Evolutionary conservation across 169 alveolate genomes (phyloP).

Genomic region (Perkinsus marinus): DNA sequence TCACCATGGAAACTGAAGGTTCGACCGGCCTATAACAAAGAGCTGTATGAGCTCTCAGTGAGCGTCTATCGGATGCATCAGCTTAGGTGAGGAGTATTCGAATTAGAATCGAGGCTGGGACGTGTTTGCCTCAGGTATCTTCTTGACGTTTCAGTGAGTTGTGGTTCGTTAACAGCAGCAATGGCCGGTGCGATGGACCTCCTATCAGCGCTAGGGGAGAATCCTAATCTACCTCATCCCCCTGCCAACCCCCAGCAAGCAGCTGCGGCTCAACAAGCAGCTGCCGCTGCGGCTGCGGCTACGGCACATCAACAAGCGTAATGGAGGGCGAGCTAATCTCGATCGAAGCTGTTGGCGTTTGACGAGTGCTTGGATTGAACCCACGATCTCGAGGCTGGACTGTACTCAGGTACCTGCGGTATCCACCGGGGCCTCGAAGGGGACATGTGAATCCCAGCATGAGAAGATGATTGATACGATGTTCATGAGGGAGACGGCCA

Average conservation of each 20-base stretch:
- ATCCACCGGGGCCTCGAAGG: neutral
- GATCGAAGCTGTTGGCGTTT: too few relatives aligned
- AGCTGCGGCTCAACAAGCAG: neutral
- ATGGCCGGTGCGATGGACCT: neutral
- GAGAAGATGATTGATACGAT: neutral
- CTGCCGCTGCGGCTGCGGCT: neutral
- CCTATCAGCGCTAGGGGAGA: neutral
- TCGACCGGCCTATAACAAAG: neutral
- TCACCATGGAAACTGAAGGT: neutral
- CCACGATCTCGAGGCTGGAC: neutral
- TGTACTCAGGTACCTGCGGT: neutral
- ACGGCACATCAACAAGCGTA: neutral
- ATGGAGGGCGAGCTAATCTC: neutral
- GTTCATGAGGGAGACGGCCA: neutral
- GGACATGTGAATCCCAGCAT: neutral
- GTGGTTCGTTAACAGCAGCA: neutral
- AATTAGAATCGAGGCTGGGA: neutral
- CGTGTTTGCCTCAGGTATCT: neutral
- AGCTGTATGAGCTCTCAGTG: neutral
- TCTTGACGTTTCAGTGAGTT: neutral
- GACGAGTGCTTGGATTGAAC: too few relatives aligned
- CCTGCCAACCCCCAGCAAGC: neutral
- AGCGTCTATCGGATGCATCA: neutral
- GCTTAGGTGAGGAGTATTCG: neutral
- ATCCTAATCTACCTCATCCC: neutral